Evolutionary conservation across 2,329 filamentous ascomycete species (phyloP).

Genomic region (Epichloe gansuensis): DNA sequence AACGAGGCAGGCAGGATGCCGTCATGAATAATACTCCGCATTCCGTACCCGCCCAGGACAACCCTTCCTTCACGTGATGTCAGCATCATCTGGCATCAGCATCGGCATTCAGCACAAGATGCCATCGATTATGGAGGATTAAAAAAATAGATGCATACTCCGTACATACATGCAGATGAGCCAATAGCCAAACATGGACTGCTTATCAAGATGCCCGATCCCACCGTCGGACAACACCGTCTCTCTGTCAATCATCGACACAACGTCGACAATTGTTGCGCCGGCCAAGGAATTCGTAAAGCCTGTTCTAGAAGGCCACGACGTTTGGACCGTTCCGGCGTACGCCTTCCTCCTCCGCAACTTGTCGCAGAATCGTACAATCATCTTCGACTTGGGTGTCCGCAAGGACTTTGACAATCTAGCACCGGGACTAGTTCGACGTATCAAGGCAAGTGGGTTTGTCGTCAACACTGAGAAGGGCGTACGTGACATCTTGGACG

Average conservation of each 20-base stretch:
- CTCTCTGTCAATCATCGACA: not conserved
- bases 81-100: not conserved
- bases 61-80: not conserved
- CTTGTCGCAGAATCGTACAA: not conserved
- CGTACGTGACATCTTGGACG: not conserved
- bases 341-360: conserved; percentile 1
- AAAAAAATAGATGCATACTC: no score
- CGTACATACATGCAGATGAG: no score
- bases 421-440: not conserved
- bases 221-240: not conserved
- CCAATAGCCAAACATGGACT: not conserved
- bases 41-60: no score
- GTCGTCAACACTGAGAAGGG: not conserved
- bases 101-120: not conserved
- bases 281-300: not conserved
- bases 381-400: conserved; percentile 1
- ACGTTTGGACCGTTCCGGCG: not conserved
- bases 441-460: not conserved
- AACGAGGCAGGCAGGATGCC: no score
- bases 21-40: no score
- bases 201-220: not conserved
- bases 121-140: no score
- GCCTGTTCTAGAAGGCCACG: not conserved
- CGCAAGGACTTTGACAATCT: conserved; percentile 1
- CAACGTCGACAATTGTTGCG: not conserved